Conservation (phyloP, 192 early-diverging fungal genomes). For the Phlyctochytrium bullatum region DNA sequence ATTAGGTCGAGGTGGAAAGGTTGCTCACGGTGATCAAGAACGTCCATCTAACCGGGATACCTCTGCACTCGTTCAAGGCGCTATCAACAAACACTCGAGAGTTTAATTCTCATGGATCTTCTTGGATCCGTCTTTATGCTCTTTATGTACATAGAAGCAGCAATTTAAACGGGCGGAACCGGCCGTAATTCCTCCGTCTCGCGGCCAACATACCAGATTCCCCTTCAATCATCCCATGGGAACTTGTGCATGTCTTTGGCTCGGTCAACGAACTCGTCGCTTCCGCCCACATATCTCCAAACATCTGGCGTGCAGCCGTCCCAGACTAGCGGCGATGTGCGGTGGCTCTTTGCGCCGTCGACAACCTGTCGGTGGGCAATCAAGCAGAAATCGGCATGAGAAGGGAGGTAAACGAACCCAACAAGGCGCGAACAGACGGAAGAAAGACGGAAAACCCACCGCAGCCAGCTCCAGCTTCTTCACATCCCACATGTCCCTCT, state of each 20-base stretch:
- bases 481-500: background rate
- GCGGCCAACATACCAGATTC: background rate
- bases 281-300: background rate
- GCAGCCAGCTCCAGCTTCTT: background rate
- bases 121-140: background rate
- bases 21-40: background rate
- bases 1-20: background rate
- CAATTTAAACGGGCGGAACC: too few species aligned
- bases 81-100: background rate
- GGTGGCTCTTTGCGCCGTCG: background rate
- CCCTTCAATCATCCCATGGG: too few species aligned
- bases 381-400: too few species aligned
- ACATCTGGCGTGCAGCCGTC: background rate
- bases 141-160: too few species aligned
- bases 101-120: background rate
- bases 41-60: background rate
- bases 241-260: too few species aligned
- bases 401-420: too few species aligned
- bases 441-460: background rate
- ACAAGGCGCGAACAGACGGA: too few species aligned
- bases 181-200: too few species aligned
- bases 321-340: background rate
- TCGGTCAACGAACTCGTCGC: background rate
- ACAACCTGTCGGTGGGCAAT: background rate
- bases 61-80: background rate